Evolutionary conservation across 768 basidiomycete species (phyloP).

Genomic region (Inosperma sp.): DNA sequence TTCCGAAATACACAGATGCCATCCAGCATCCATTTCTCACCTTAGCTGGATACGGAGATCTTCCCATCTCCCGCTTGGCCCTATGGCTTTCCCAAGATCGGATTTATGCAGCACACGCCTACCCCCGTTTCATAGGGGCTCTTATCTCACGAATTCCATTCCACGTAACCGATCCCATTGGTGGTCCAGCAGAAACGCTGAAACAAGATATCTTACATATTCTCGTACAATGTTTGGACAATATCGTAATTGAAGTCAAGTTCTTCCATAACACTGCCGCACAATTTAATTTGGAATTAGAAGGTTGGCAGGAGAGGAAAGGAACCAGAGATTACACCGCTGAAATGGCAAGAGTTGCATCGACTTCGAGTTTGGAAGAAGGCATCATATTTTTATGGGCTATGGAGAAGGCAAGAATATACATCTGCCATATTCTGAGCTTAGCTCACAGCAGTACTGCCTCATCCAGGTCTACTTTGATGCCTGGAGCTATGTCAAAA

Average conservation of each 20-base stretch:
- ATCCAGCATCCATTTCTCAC: conserved; percentile 56
- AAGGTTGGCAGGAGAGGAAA: conserved; percentile 49
- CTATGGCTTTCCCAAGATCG: conserved; percentile 71
- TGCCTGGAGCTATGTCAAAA: conserved; percentile 55
- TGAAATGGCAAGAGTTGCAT: conserved; percentile 54
- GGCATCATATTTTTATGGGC: conserved; percentile 73
- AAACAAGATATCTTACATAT: conserved; percentile 42
- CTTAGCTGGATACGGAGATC: conserved; percentile 48
- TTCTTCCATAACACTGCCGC: conserved; percentile 57
- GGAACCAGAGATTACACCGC: conserved; percentile 68
- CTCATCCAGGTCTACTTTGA: conserved; percentile 59
- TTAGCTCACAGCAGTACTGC: neutral
- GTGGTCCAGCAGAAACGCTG: conserved; percentile 31
- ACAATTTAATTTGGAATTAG: conserved; percentile 42
- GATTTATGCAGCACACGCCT: conserved; percentile 69
- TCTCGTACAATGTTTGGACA: conserved; percentile 50
- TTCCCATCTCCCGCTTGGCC: conserved; percentile 45
- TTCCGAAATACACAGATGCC: conserved; percentile 42
- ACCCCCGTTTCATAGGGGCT: conserved; percentile 65
- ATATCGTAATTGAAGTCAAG: conserved; percentile 50
- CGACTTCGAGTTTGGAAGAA: conserved; percentile 46
- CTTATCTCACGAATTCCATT: conserved; percentile 61
- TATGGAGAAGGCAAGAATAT: conserved; percentile 61
- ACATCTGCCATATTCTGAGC: neutral
- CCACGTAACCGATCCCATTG: conserved; percentile 28